These are phyloP conservation scores for Colletotrichum simmondsii DNA, from an alignment of 2,329 filamentous ascomycete species.

Conservation along the genomic window DNA sequence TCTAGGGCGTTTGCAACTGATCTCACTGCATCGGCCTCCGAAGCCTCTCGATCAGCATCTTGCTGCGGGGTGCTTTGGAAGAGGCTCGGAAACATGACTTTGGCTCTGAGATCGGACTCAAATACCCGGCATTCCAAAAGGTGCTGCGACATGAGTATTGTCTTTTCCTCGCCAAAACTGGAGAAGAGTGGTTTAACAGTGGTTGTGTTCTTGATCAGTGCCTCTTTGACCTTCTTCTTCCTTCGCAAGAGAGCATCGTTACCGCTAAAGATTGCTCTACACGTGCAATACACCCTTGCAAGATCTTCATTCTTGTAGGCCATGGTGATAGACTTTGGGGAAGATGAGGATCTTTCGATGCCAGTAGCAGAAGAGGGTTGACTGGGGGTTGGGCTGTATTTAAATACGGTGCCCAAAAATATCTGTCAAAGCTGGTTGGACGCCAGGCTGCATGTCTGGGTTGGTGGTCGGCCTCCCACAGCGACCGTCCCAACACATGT, in stretches of 20 bases:
- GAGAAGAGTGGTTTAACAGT: conserved; percentile 33
- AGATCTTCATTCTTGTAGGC: not conserved
- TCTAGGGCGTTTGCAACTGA: conserved; percentile 43
- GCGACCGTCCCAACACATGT: not conserved
- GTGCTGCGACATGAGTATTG: conserved; percentile 36
- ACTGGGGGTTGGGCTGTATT: not conserved
- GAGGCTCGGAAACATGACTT: conserved; percentile 46
- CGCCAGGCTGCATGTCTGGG: not conserved
- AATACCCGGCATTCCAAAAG: conserved; percentile 43
- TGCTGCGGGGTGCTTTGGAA: conserved; percentile 40
- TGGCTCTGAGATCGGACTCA: conserved; percentile 45
- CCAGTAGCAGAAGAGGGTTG: not conserved
- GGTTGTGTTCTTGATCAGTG: conserved; percentile 32
- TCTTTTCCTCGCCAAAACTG: conserved; percentile 34
- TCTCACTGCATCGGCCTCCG: conserved; percentile 41
- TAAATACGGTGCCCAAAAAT: not conserved
- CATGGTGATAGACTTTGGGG: not conserved
- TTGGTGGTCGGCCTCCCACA: not conserved
- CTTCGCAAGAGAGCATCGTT: conserved; percentile 38
- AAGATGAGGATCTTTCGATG: not conserved
- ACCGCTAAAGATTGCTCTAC: conserved; percentile 41
- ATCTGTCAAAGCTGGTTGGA: not conserved
- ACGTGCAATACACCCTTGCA: conserved; percentile 41
- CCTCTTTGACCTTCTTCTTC: conserved; percentile 39
- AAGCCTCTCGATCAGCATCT: conserved; percentile 42